Evolutionary conservation across 2,329 filamentous ascomycete species (phyloP).

Genomic region (Ophiobolus disseminans): DNA sequence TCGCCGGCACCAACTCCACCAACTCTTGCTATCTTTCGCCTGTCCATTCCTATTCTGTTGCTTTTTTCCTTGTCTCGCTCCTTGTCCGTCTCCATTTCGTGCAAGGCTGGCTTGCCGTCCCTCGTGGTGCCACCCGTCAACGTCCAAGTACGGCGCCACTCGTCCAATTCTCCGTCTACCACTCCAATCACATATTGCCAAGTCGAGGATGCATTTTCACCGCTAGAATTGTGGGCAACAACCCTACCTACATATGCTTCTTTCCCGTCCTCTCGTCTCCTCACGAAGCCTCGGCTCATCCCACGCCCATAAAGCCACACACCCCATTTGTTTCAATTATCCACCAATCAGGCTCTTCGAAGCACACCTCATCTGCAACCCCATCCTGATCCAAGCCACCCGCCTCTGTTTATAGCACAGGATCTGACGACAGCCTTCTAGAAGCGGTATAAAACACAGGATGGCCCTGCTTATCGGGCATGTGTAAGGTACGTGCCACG

Average conservation of each 20-base stretch:
- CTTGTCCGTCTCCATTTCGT: not conserved
- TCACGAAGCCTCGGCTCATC: slow-evolving; percentile 1
- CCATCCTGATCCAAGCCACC: slow-evolving; percentile 1
- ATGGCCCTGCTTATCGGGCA: not conserved
- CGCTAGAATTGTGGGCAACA: not conserved
- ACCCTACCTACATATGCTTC: slow-evolving; percentile 6
- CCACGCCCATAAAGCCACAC: not conserved
- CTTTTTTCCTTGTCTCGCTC: not conserved
- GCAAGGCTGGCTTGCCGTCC: not conserved
- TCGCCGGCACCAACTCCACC: not conserved
- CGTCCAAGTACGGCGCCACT: not conserved
- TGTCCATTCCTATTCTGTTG: not conserved
- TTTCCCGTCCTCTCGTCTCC: slow-evolving; percentile 2
- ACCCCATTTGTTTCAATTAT: not conserved
- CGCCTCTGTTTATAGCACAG: not conserved
- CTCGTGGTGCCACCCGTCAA: too few species aligned
- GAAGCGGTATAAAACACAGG: not conserved
- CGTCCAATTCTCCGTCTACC: slow-evolving; percentile 1
- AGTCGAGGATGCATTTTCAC: slow-evolving; percentile 2
- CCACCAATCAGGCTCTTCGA: not conserved
- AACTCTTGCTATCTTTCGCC: slow-evolving; percentile 7
- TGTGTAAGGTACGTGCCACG: not conserved
- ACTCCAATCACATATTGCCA: not conserved
- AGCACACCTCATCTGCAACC: not conserved
- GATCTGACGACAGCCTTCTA: not conserved